Evolutionary conservation across 108 stramenopile genomes (phyloP), one percentile per base, ranked within the genome.

Genomic region (Aurantiochytrium sp.): DNA sequence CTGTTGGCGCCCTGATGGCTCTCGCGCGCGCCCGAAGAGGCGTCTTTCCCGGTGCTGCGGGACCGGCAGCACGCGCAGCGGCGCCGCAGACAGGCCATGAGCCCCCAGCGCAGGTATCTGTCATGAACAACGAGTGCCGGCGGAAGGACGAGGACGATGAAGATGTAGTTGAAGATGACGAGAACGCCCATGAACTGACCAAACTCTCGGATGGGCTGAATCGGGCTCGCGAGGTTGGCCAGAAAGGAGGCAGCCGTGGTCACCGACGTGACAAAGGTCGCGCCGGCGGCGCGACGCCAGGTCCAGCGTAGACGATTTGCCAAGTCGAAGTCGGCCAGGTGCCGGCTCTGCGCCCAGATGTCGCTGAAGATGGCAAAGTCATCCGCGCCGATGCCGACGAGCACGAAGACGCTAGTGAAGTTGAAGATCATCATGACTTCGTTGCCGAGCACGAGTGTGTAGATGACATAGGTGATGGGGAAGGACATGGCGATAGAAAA

Each of bases 101-200:
- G 17, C 15, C 17, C 50, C 50, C 50, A 52, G 8, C 50, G 50
- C n/a, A 81, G 30, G 4, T 81, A 81, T 81, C 45, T 12, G 45
- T 81, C 73, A 15, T 81, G 45, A 1, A 48, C 24, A 48, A 48
- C 73, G 1, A 81, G 73, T 1, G 73, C 73, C 10, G 45, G 73
- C 10, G 73, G 73, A 24, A 81, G 39, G 21, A 48, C 42, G 10
- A 81, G 10, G 3, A 81, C 32, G 24, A 81, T 81, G 4, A 48
- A 48, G n/a, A 81, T 2, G 45, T 81, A 81, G 39, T 48, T 41
- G 73, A 42, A 6, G 73, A 81, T 48, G 39, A 81, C 45, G 19
- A 81, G 39, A n/a, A 48, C 45, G 39, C 73, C 73, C 73, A 81
- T 81, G 73, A 81, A 81, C 30, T 48, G 73, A 41, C 73, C 73